Conservation (phyloP, 352 stramenopile genomes). For the Globisporangium orthogonon region DNA sequence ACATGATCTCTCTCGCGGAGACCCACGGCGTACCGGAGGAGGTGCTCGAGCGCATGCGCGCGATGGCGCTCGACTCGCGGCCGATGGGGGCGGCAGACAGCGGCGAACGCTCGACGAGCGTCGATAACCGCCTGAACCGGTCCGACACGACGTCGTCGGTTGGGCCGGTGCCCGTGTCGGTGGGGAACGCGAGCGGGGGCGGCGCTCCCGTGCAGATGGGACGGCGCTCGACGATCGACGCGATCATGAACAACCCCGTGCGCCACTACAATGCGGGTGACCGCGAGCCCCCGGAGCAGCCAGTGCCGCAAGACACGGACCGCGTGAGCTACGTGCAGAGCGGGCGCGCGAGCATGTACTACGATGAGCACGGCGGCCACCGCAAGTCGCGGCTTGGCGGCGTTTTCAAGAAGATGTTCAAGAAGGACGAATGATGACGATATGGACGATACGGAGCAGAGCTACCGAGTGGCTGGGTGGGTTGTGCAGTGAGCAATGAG, state of each 20-base stretch:
- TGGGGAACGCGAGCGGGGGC: conserved; percentile 19
- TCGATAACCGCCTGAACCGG: conserved; percentile 30
- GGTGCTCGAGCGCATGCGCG: conserved; percentile 41
- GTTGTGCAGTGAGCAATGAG: too few species aligned
- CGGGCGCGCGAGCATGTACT: conserved; percentile 46
- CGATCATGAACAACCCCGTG: conserved; percentile 43
- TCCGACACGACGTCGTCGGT: conserved; percentile 61
- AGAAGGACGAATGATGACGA: conserved; percentile 49
- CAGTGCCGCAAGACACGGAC: conserved; percentile 12
- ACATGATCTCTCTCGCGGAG: conserved; percentile 51
- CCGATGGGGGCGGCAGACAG: conserved; percentile 11
- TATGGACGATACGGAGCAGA: too few species aligned
- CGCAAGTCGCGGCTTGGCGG: conserved; percentile 77
- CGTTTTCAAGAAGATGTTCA: conserved; percentile 91
- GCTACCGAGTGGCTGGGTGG: too few species aligned
- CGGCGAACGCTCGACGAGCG: conserved; percentile 13
- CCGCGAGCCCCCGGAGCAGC: not conserved
- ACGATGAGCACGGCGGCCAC: conserved; percentile 45
- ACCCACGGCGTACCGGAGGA: conserved; percentile 41
- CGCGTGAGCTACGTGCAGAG: conserved; percentile 20
- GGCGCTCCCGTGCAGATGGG: conserved; percentile 17
- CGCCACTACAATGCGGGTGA: conserved; percentile 10
- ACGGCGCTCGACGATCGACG: conserved; percentile 36
- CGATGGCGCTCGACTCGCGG: conserved; percentile 39
- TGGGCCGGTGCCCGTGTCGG: conserved; percentile 53